Conservation (phyloP, 805 yeast genomes). For the Spathaspora girioi region DNA sequence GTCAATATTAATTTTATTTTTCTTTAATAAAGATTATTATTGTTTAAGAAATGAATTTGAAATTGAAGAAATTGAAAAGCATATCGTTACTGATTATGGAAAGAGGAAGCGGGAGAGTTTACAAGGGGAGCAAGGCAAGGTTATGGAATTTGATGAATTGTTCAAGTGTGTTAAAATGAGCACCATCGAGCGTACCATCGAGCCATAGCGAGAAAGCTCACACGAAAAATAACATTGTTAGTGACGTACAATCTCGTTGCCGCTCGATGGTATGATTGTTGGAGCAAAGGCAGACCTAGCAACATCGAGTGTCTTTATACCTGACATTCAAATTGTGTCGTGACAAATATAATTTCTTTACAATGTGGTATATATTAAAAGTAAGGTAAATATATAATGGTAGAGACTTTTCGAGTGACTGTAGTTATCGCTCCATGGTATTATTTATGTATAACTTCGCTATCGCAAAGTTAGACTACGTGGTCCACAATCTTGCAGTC, state of each 20-base stretch:
- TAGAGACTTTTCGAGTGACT: no score
- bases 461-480: conserved; percentile 26
- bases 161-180: conserved; percentile 10
- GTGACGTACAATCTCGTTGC: no score
- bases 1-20: conserved; percentile 16
- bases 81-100: conserved; percentile 10
- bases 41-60: conserved; percentile 11
- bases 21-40: conserved; percentile 15
- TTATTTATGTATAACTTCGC: no score
- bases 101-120: background rate
- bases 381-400: no score
- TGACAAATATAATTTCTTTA: no score
- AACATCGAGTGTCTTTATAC: no score
- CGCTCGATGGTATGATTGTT: no score
- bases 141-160: conserved; percentile 13
- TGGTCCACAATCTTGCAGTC: conserved; percentile 94
- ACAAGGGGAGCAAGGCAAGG: background rate
- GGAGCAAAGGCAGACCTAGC: no score
- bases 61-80: conserved; percentile 7
- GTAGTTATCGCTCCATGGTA: no score
- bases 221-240: no score
- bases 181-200: background rate
- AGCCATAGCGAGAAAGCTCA: background rate
- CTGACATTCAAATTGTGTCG: no score
- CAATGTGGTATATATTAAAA: no score